Percentiles rank a stretch among this genome's conserved stretches.
Evolutionary conservation across 257 asterid genomes (phyloP).

Genomic region (Gynochthodes officinalis): DNA sequence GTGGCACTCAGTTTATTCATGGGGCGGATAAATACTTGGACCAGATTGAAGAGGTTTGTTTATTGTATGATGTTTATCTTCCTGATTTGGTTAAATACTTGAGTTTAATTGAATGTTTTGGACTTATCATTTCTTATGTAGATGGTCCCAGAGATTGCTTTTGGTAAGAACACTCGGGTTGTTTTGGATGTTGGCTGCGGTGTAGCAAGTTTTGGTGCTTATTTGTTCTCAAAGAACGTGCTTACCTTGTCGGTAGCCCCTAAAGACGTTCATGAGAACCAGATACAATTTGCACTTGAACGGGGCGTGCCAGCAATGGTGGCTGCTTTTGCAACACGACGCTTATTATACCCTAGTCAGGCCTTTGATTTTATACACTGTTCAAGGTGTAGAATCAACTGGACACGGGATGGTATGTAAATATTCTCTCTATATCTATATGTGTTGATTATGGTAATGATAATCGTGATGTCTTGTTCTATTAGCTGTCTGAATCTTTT

Average conservation of each 20-base stretch:
- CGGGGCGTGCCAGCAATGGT: conserved; percentile 98
- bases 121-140: conserved; percentile 19
- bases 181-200: conserved; percentile 95
- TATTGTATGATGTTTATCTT: not conserved
- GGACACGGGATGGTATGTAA: conserved; percentile 93
- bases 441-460: not conserved
- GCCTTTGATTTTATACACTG: conserved; percentile 91
- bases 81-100: not conserved
- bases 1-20: conserved; percentile 93
- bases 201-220: conserved; percentile 98
- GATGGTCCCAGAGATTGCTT: conserved; percentile 93
- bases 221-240: conserved; percentile 71
- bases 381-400: conserved; percentile 93
- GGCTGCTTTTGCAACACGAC: conserved; percentile 74
- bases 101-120: not conserved
- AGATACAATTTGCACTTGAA: conserved; percentile 96
- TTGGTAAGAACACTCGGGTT: conserved; percentile 80
- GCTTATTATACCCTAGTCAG: conserved; percentile 87
- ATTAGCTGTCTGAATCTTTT: not conserved
- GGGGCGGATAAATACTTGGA: conserved; percentile 94
- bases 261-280: conserved; percentile 94
- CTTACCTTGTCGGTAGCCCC: conserved; percentile 89
- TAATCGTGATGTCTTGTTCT: too few relatives aligned
- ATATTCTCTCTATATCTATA: not conserved
- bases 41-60: conserved; percentile 75